Evolutionary conservation across 148 eudicot species (phyloP).

Genomic region (Nyssa sinensis): DNA sequence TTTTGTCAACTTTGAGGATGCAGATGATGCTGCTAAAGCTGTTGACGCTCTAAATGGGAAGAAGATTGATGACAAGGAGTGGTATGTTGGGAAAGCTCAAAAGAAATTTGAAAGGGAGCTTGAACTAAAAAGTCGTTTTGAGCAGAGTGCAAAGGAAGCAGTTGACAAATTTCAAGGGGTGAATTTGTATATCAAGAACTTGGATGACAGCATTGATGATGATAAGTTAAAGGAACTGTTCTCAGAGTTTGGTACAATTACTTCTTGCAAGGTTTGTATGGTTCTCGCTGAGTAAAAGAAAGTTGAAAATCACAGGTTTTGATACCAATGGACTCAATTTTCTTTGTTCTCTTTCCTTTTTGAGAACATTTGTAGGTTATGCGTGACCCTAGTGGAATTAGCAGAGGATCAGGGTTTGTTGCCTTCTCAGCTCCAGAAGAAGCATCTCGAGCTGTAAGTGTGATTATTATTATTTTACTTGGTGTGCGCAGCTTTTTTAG

Average conservation of each 20-base stretch:
- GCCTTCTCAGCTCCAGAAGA: slow-evolving; percentile 75
- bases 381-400: slow-evolving; percentile 80
- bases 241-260: slow-evolving; percentile 62
- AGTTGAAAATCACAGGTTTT: not conserved
- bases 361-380: slow-evolving; percentile 50
- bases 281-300: not conserved
- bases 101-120: slow-evolving; percentile 66
- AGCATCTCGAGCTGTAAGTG: slow-evolving; percentile 77
- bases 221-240: slow-evolving; percentile 83
- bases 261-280: slow-evolving; percentile 73
- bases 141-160: slow-evolving; percentile 57
- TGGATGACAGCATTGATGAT: slow-evolving; percentile 80
- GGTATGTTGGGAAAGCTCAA: slow-evolving; percentile 68
- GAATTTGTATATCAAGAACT: slow-evolving; percentile 57
- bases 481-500: too few relatives aligned
- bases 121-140: slow-evolving; percentile 51
- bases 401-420: slow-evolving; percentile 83
- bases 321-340: not conserved
- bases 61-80: slow-evolving; percentile 56
- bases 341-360: not conserved
- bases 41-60: slow-evolving; percentile 68
- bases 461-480: not conserved
- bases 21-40: slow-evolving; percentile 72
- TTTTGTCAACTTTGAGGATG: slow-evolving; percentile 58
- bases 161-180: slow-evolving; percentile 63